These are phyloP conservation scores for Dendrothele bispora DNA, from an alignment of 768 basidiomycete species.

Conservation along the genomic window DNA sequence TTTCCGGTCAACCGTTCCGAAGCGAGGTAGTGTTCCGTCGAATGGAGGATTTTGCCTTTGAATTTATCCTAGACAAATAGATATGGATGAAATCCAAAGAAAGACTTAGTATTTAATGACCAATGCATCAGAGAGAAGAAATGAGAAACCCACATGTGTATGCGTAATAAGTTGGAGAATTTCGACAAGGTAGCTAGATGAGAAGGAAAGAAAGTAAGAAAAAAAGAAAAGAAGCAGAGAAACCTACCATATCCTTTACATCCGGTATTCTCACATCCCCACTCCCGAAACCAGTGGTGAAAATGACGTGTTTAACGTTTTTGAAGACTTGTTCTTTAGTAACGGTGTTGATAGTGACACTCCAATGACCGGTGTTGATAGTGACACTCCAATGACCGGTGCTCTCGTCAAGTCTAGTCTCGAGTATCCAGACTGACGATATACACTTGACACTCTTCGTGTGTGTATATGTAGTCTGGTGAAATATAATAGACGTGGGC, in stretches of 20 bases:
- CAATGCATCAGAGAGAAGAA: no score
- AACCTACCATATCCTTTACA: slow-evolving; percentile 45
- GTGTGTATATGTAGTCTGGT: no score
- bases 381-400: slow-evolving; percentile 42
- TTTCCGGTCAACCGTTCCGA: slow-evolving; percentile 62
- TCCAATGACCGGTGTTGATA: slow-evolving; percentile 38
- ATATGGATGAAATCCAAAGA: neutral
- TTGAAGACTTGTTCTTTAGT: slow-evolving; percentile 37
- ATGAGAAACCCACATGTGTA: no score
- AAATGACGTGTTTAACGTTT: slow-evolving; percentile 45
- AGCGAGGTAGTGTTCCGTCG: slow-evolving; percentile 53
- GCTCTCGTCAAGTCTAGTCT: slow-evolving; percentile 30
- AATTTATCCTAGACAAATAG: slow-evolving; percentile 47
- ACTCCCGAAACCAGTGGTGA: slow-evolving; percentile 53
- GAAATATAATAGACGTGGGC: no score
- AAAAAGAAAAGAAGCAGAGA: no score
- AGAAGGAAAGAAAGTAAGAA: no score
- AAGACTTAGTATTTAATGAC: no score
- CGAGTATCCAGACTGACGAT: no score
- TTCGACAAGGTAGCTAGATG: neutral
- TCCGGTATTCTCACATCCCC: slow-evolving; percentile 45
- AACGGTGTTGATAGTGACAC: slow-evolving; percentile 35
- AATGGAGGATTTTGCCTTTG: slow-evolving; percentile 64
- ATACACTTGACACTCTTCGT: no score
- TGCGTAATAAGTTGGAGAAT: neutral